phyloP scores from a whole-genome alignment of 2,329 filamentous ascomycete genomes.

The Bertia moriformis region DNA sequence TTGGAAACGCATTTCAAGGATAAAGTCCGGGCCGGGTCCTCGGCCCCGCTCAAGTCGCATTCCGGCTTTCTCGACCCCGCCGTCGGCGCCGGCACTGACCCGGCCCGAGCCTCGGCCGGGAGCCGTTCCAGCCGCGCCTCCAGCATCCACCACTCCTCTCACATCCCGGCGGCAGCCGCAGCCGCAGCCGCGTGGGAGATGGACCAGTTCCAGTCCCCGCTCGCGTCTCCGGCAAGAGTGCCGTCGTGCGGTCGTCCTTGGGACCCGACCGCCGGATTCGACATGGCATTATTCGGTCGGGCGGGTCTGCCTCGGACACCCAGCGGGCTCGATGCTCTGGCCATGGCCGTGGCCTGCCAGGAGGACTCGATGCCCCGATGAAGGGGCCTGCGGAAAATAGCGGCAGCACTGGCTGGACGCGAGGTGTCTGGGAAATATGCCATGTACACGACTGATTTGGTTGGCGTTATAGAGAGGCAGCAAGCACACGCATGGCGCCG shows the following conservation, averaged over 20 bases:
- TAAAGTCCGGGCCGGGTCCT: conserved; percentile 32
- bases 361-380: no score
- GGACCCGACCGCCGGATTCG: background rate
- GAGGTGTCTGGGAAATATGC: no score
- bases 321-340: conserved; percentile 37
- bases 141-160: background rate
- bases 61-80: background rate
- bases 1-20: conserved; percentile 62
- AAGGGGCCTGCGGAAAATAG: no score
- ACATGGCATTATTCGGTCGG: background rate
- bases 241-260: background rate
- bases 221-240: background rate
- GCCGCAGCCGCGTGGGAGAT: background rate
- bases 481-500: background rate
- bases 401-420: no score
- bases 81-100: no score
- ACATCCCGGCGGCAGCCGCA: background rate
- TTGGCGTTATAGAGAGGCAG: background rate
- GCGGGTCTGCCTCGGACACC: background rate
- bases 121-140: background rate
- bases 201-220: background rate
- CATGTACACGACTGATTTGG: no score
- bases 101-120: no score
- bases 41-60: conserved; percentile 12
- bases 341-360: conserved; percentile 36